These are phyloP conservation scores for Sesbania bispinosa DNA, from an alignment of 306 rosid genomes.

Conservation along the genomic window DNA sequence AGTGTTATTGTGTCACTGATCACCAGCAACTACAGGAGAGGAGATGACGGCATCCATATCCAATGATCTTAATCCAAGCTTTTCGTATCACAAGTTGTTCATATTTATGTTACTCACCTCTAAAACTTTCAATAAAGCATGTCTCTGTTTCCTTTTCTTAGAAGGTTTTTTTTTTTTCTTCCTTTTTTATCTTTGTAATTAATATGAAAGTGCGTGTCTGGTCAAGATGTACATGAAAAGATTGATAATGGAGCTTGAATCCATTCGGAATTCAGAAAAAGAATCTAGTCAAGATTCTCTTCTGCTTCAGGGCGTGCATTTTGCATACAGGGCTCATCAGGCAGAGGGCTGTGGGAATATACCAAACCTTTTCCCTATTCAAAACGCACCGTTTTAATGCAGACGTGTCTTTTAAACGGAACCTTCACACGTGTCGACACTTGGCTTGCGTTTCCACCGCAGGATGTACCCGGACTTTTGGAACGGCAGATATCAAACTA, in stretches of 20 bases:
- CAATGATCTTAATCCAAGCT: background rate
- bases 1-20: too few relatives aligned
- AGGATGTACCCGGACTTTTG: background rate
- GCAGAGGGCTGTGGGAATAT: too few relatives aligned
- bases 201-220: conserved; percentile 16
- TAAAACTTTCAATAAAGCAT: background rate
- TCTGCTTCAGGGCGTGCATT: conserved; percentile 79
- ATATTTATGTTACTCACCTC: background rate
- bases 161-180: background rate
- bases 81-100: background rate
- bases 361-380: too few relatives aligned
- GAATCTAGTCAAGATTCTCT: conserved; percentile 87
- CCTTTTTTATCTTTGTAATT: background rate
- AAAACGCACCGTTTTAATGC: background rate
- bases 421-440: background rate
- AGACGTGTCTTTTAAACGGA: background rate
- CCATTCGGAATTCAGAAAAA: conserved; percentile 61
- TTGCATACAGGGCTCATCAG: conserved; percentile 90
- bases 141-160: too few relatives aligned
- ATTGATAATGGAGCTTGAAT: conserved; percentile 72
- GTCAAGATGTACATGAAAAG: conserved; percentile 87
- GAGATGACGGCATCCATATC: background rate
- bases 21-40: background rate
- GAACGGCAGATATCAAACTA: background rate
- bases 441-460: background rate